A percentile compares a stretch with the other conserved stretches of the same genome.
Conservation (phyloP, 345 rosid genomes). For the Jatropha curcas region DNA sequence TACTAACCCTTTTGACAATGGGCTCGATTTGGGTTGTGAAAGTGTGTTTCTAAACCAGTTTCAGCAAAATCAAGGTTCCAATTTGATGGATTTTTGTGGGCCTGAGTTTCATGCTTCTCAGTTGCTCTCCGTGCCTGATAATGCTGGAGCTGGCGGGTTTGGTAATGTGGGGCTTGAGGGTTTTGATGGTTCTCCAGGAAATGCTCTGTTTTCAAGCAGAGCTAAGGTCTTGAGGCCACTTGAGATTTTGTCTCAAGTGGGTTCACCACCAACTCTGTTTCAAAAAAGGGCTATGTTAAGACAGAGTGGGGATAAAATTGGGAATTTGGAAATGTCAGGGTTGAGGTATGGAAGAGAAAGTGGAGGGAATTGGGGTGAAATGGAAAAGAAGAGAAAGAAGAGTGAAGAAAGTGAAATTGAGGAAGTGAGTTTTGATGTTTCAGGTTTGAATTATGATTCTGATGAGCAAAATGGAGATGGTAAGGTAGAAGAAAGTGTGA, state of each 20-base stretch:
- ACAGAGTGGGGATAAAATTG: constrained; percentile 43
- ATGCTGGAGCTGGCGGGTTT: constrained; percentile 30
- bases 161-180: constrained; percentile 43
- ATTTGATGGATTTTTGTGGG: constrained; percentile 45
- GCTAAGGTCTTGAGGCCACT: constrained; percentile 53
- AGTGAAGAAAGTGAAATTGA: constrained; percentile 49
- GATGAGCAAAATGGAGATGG: constrained; percentile 52
- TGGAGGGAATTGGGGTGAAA: constrained; percentile 16
- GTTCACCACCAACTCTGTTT: constrained; percentile 70
- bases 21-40: constrained; percentile 62
- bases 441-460: constrained; percentile 76
- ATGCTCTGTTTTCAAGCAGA: constrained; percentile 29
- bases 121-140: constrained; percentile 40
- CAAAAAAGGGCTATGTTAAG: constrained; percentile 77
- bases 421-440: constrained; percentile 54
- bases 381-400: constrained; percentile 32
- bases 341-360: constrained; percentile 30
- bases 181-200: constrained; percentile 45
- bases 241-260: constrained; percentile 54
- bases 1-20: constrained; percentile 56
- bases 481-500: constrained; percentile 44
- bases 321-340: constrained; percentile 54
- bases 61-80: constrained; percentile 38
- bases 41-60: constrained; percentile 44
- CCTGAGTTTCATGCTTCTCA: constrained; percentile 38